These are phyloP conservation scores for Streptanthus diversifolius DNA, from an alignment of 345 rosid species.

Conservation along the genomic window DNA sequence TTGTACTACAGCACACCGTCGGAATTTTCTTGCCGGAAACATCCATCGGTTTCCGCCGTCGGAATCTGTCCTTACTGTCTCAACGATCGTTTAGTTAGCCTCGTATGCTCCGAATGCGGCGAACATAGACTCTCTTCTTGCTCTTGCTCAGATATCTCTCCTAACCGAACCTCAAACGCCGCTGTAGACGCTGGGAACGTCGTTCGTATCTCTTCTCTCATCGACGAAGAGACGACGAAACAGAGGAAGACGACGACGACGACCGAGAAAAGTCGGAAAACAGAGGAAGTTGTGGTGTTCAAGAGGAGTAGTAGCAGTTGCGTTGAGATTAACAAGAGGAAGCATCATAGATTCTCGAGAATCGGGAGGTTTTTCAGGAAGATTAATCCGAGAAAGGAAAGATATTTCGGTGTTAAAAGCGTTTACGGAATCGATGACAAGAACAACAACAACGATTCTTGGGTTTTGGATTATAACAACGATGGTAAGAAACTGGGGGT, in stretches of 20 bases:
- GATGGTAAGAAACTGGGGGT: slow-evolving; percentile 42
- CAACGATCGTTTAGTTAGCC: slow-evolving; percentile 74
- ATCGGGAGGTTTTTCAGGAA: slow-evolving; percentile 73
- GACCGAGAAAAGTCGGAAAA: slow-evolving; percentile 35
- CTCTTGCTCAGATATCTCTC: slow-evolving; percentile 78
- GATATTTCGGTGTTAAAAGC: slow-evolving; percentile 30
- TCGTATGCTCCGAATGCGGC: slow-evolving; percentile 93
- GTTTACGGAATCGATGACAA: slow-evolving; percentile 41
- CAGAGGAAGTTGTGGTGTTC: slow-evolving; percentile 55
- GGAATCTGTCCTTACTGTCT: slow-evolving; percentile 88
- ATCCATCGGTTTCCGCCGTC: slow-evolving; percentile 64
- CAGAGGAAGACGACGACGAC: slow-evolving; percentile 32
- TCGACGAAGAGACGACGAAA: slow-evolving; percentile 45
- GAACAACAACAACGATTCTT: slow-evolving; percentile 41
- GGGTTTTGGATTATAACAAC: slow-evolving; percentile 63
- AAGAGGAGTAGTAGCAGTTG: slow-evolving; percentile 87
- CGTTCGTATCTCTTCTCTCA: slow-evolving; percentile 78
- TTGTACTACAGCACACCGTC: slow-evolving; percentile 46
- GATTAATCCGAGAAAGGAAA: slow-evolving; percentile 36
- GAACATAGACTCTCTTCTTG: slow-evolving; percentile 93
- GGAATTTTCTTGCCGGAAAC: slow-evolving; percentile 75
- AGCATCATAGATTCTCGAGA: slow-evolving; percentile 62
- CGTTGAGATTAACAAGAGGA: slow-evolving; percentile 76
- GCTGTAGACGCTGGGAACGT: slow-evolving; percentile 62
- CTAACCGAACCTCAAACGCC: slow-evolving; percentile 60